Percentiles rank a stretch among this genome's conserved stretches.
These are phyloP conservation scores for Colletotrichum sansevieriae DNA, from an alignment of 2,329 filamentous ascomycete genomes.

Conservation along the genomic window DNA sequence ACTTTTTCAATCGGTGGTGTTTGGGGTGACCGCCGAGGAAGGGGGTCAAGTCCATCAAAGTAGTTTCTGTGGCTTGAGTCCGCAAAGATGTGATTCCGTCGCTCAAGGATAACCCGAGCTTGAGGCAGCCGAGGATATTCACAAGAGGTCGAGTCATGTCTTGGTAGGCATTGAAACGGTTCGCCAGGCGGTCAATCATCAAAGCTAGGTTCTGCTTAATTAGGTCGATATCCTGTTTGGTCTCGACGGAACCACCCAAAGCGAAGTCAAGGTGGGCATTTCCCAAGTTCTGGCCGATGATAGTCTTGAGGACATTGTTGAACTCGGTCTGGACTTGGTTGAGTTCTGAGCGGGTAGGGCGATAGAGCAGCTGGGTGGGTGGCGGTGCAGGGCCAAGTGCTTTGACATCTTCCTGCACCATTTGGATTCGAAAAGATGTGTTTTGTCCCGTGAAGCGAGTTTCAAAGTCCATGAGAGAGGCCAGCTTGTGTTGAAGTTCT, in stretches of 20 bases:
- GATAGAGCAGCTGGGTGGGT: conserved; percentile 75
- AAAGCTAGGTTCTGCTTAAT: conserved; percentile 72
- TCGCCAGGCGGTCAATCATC: conserved; percentile 77
- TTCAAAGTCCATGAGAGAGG: conserved; percentile 76
- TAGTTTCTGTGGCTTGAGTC: conserved; percentile 2
- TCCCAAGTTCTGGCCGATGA: conserved; percentile 63
- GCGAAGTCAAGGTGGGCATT: conserved; percentile 52
- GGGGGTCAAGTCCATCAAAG: conserved; percentile 62
- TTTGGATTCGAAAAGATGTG: conserved; percentile 74
- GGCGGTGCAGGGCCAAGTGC: conserved; percentile 76
- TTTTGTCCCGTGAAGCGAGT: conserved; percentile 74
- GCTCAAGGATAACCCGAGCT: conserved; percentile 78
- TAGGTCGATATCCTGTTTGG: conserved; percentile 61
- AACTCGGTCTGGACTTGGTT: conserved; percentile 85
- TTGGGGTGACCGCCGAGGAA: conserved; percentile 64
- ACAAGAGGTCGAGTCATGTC: conserved; percentile 85
- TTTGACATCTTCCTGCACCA: conserved; percentile 72
- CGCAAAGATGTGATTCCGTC: conserved; percentile 51
- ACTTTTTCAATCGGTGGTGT: conserved; percentile 35
- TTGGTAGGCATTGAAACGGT: conserved; percentile 82
- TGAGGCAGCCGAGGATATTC: conserved; percentile 83
- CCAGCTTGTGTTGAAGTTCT: conserved; percentile 68
- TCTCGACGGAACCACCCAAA: conserved; percentile 48
- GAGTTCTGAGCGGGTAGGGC: conserved; percentile 77
- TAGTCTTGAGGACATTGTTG: conserved; percentile 77